phyloP scores from a whole-genome alignment of 441 rosid genomes.

The Pelargonium myrrhifolium region DNA sequence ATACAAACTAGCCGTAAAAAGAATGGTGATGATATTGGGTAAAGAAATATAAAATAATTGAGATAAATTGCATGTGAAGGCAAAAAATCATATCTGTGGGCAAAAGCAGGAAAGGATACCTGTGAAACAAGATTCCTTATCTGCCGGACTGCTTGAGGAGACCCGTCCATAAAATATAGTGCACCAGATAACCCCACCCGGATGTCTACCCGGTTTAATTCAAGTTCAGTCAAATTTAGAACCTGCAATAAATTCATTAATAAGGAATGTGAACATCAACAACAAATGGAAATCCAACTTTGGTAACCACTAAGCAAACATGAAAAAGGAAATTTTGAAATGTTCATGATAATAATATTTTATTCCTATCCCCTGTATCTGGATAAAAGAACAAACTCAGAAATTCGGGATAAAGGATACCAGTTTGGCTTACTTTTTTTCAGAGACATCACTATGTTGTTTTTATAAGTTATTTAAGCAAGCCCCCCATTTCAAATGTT shows the following conservation, averaged over 20 bases:
- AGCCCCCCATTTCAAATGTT: neutral
- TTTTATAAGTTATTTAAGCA: neutral
- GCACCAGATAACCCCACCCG: slow-evolving; percentile 93
- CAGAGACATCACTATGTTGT: neutral
- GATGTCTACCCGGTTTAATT: slow-evolving; percentile 83
- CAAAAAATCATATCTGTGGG: neutral
- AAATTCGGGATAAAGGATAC: neutral
- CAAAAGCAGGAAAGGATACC: slow-evolving; percentile 40
- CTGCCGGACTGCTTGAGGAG: slow-evolving; percentile 95
- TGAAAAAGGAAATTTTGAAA: neutral
- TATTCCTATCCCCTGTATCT: neutral
- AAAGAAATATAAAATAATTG: too few species aligned
- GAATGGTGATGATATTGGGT: neutral
- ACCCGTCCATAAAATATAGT: slow-evolving; percentile 89
- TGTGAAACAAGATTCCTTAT: slow-evolving; percentile 87
- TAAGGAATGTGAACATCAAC: slow-evolving; percentile 14
- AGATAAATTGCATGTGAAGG: neutral
- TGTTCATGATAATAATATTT: neutral
- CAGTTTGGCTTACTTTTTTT: neutral
- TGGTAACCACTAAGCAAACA: neutral
- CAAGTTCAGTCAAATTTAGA: slow-evolving; percentile 87
- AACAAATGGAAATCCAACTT: neutral
- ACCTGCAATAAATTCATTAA: slow-evolving; percentile 47
- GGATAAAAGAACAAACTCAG: neutral
- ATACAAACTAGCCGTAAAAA: neutral